phyloP scores from a whole-genome alignment of 2,329 filamentous ascomycete genomes.

The Trichoderma afroharzianum region DNA sequence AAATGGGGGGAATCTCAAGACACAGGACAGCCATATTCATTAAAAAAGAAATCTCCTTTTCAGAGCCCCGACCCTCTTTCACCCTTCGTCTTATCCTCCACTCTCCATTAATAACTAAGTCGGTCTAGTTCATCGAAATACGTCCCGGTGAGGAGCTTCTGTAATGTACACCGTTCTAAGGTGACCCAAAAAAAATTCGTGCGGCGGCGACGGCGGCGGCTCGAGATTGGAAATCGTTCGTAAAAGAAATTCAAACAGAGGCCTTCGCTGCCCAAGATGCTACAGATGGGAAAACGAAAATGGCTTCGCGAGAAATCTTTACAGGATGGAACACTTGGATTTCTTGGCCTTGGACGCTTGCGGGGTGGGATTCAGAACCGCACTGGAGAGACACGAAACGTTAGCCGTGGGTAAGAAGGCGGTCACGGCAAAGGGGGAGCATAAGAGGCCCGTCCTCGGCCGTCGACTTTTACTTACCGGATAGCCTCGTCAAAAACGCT shows the following conservation, averaged over 20 bases:
- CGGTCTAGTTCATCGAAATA: slow-evolving; percentile 17
- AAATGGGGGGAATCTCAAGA: slow-evolving; percentile 14
- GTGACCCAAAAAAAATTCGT: slow-evolving; percentile 16
- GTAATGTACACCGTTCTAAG: slow-evolving; percentile 8
- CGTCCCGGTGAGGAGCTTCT: slow-evolving; percentile 12
- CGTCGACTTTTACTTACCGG: slow-evolving; percentile 59
- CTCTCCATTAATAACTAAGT: slow-evolving; percentile 14
- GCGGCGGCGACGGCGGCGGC: slow-evolving; percentile 2
- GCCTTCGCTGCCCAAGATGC: slow-evolving; percentile 9
- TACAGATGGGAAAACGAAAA: slow-evolving; percentile 4
- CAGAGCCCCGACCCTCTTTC: slow-evolving; percentile 1
- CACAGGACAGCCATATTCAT: slow-evolving; percentile 17
- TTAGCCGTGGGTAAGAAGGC: slow-evolving; percentile 12
- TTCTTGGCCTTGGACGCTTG: slow-evolving; percentile 57
- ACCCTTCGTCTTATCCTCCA: not conserved
- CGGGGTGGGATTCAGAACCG: slow-evolving; percentile 67
- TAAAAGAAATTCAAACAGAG: not conserved
- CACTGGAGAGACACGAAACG: slow-evolving; percentile 42
- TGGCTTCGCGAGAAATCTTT: slow-evolving; percentile 26
- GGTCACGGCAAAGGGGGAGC: not conserved
- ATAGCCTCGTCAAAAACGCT: slow-evolving; percentile 99
- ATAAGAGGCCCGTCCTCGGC: not conserved
- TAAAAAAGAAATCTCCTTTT: slow-evolving; percentile 14
- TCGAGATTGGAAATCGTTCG: slow-evolving; percentile 7
- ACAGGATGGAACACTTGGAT: slow-evolving; percentile 68